Base-by-base conservation (phyloP, 2,329 filamentous ascomycete genomes). In the Alternaria longipes region DNA sequence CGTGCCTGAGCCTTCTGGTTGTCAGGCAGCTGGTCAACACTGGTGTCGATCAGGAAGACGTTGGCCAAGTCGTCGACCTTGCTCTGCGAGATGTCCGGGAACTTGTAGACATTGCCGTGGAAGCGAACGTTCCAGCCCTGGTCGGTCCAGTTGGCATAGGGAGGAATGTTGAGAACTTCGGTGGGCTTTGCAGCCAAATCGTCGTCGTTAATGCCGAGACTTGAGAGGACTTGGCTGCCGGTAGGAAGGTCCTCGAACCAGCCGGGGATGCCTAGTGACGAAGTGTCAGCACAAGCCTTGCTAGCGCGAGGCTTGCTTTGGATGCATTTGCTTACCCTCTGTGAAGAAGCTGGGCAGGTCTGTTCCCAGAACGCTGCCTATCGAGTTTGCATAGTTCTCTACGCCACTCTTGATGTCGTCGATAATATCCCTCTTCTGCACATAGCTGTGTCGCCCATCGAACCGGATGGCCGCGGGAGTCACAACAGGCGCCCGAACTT, bases 61-160 rank as follows among this genome's bases (percentile, higher is more conserved):
- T 93, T 88, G 59, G 90, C 89, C 4, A 93, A 82, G 38, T 89
- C 83, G 67, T 94, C 85, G 46, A 94, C 81, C 67, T 87, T 91
- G 34, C 82, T 80, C 67, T 87, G 82, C 1, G 84, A 85, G 34
- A 91, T 89, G 60, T 91, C 86, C 1, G 91, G 91, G 63, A 90
- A 86, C 77, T 93, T 93, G 83, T 89, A 94, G n/a, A 93, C 89
- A 71, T 93, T 93, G 67, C 91, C 91, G 66, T 91, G 91, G 64
- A 93, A 87, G 28, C 90, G 85, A 4, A 93, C 84, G 64, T 89
- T 92, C 91, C 91, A 94, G 34, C 90, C 90, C 59, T 87, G 79
- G n/a, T 89, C 83, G 1, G 91, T 93, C 88, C 90, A 94, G 65
- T 94, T 94, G n/a, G 84, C 91, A 11, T 83, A 83, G 3, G 82